Evolutionary conservation across 2,329 filamentous ascomycete species (phyloP).

Genomic region (Beauveria scarabaeidicola): DNA sequence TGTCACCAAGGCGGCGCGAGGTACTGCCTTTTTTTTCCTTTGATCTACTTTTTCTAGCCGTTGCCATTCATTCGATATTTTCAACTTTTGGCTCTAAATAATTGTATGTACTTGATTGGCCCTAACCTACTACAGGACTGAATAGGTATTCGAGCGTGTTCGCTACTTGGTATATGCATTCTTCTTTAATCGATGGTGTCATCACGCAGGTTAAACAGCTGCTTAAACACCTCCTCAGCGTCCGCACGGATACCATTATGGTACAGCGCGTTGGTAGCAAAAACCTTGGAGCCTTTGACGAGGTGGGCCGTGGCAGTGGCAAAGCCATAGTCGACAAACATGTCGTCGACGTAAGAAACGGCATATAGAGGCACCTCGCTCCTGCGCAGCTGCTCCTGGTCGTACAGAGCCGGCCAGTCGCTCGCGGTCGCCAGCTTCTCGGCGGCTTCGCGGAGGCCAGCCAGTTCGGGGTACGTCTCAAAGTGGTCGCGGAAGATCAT

Average conservation of each 20-base stretch:
- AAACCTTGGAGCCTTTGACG: constrained; percentile 71
- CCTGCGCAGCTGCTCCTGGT: constrained; percentile 59
- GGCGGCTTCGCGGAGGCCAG: constrained; percentile 58
- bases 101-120: not conserved
- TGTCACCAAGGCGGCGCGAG: not conserved
- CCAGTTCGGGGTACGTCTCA: constrained; percentile 68
- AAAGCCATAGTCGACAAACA: constrained; percentile 79
- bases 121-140: not conserved
- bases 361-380: constrained; percentile 85
- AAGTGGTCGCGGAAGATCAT: constrained; percentile 89
- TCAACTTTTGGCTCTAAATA: not conserved
- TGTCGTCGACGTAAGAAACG: constrained; percentile 75
- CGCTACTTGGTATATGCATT: not conserved
- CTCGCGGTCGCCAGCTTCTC: constrained; percentile 58
- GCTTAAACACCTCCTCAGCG: constrained; percentile 66
- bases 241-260: constrained; percentile 72
- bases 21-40: not conserved
- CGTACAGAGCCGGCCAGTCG: constrained; percentile 71
- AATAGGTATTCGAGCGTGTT: not conserved
- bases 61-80: not conserved
- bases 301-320: constrained; percentile 64
- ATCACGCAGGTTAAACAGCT: constrained; percentile 70
- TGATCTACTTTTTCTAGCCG: not conserved
- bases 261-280: constrained; percentile 78
- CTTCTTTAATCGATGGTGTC: constrained; percentile 45